Conservation (phyloP, 2,329 filamentous ascomycete species). For the Scopulariopsis brevicaulis region DNA sequence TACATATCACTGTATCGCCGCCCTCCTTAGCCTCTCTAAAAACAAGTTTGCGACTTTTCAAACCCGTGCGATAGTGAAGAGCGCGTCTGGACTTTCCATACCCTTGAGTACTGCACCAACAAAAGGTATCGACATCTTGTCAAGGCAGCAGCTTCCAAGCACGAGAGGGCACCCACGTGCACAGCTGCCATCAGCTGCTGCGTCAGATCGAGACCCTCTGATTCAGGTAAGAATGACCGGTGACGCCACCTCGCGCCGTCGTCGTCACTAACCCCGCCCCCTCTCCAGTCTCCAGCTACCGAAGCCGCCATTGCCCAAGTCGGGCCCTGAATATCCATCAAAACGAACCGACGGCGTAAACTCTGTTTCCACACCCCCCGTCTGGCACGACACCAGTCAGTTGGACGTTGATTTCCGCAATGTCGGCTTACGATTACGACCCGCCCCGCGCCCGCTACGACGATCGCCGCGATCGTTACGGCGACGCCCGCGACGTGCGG, state of each 20-base stretch:
- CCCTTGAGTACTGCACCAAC: background rate
- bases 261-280: background rate
- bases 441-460: conserved; percentile 10
- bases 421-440: conserved; percentile 45
- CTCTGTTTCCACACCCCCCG: background rate
- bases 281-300: background rate
- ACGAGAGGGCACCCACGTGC: background rate
- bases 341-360: background rate
- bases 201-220: background rate
- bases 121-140: background rate
- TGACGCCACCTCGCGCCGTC: background rate
- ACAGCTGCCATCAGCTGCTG: background rate
- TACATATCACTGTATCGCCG: background rate
- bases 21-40: background rate
- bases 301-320: background rate
- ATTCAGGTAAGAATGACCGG: background rate
- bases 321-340: background rate
- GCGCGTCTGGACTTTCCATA: background rate
- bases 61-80: background rate
- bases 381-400: background rate
- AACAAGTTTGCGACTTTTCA: background rate
- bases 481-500: conserved; percentile 32
- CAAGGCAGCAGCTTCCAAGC: background rate
- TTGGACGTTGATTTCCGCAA: conserved; percentile 8
- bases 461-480: conserved; percentile 24